Evolutionary conservation across 2,329 filamentous ascomycete species (phyloP).

Genomic region (Hymenoscyphus scutula): DNA sequence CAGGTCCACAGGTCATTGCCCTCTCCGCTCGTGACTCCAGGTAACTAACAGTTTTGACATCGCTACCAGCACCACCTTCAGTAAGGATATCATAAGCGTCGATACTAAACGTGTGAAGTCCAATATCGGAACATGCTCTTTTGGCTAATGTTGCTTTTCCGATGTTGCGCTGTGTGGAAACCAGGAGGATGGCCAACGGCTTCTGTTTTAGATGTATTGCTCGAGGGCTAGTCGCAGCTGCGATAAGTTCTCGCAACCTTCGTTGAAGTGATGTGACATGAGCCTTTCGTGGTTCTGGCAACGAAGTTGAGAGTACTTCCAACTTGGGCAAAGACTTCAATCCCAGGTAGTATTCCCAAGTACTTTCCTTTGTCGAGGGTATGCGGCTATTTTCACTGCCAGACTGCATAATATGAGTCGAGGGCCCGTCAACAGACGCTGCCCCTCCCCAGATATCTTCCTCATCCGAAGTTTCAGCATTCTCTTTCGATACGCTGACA

Average conservation of each 20-base stretch:
- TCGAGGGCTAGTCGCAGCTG: slow-evolving; percentile 82
- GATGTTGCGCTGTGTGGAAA: slow-evolving; percentile 89
- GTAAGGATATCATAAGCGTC: slow-evolving; percentile 92
- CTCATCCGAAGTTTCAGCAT: slow-evolving; percentile 52
- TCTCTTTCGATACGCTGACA: slow-evolving; percentile 58
- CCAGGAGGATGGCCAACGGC: slow-evolving; percentile 81
- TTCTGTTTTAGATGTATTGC: slow-evolving; percentile 86
- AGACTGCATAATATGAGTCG: slow-evolving; percentile 87
- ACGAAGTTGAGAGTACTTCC: slow-evolving; percentile 40
- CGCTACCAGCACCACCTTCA: slow-evolving; percentile 83
- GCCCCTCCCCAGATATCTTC: slow-evolving; percentile 81
- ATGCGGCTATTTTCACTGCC: slow-evolving; percentile 81
- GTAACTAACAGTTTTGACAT: slow-evolving; percentile 92
- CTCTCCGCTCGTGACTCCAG: slow-evolving; percentile 84
- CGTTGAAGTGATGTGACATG: slow-evolving; percentile 62
- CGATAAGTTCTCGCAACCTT: slow-evolving; percentile 78
- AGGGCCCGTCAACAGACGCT: slow-evolving; percentile 79
- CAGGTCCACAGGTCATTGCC: slow-evolving; percentile 81
- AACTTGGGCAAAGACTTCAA: slow-evolving; percentile 63
- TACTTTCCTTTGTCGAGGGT: slow-evolving; percentile 71
- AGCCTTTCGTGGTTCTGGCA: slow-evolving; percentile 45
- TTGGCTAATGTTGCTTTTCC: slow-evolving; percentile 81
- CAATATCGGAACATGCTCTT: slow-evolving; percentile 81
- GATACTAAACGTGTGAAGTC: slow-evolving; percentile 83
- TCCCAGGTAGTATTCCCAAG: slow-evolving; percentile 89